Conservation (phyloP, 805 yeast genomes). For the Hyphopichia homilentoma region DNA sequence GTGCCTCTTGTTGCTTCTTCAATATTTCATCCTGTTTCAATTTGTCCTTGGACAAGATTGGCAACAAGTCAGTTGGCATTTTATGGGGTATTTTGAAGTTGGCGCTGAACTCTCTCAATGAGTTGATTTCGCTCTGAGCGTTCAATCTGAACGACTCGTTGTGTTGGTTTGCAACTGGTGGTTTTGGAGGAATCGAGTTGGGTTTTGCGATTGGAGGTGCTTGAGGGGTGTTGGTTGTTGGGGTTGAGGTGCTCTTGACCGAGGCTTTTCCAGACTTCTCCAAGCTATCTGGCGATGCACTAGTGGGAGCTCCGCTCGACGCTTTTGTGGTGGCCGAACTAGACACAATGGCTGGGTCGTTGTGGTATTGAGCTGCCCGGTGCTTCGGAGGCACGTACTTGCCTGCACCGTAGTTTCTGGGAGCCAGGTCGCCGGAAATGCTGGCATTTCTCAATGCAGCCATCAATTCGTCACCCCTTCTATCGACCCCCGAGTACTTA, state of each 20-base stretch:
- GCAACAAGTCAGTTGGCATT: constrained; percentile 61
- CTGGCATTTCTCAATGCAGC: constrained; percentile 39
- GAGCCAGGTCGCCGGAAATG: constrained; percentile 14
- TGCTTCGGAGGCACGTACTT: constrained; percentile 57
- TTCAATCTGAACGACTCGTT: constrained; percentile 41
- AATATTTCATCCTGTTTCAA: constrained; percentile 60
- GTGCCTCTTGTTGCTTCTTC: constrained; percentile 28
- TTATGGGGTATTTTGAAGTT: constrained; percentile 69
- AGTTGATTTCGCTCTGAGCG: constrained; percentile 62
- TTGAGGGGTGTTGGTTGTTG: constrained; percentile 6
- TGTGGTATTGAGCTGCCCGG: constrained; percentile 47
- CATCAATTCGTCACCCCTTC: constrained; percentile 51
- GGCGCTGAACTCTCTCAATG: constrained; percentile 74
- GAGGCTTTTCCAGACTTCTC: not conserved
- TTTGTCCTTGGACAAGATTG: constrained; percentile 66
- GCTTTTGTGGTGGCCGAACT: constrained; percentile 38
- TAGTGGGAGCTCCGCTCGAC: not conserved
- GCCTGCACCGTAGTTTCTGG: constrained; percentile 22
- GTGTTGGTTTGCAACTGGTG: constrained; percentile 16
- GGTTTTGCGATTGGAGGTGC: constrained; percentile 17
- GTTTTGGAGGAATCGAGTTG: constrained; percentile 31
- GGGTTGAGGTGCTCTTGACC: not conserved
- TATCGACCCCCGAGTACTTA: constrained; percentile 87
- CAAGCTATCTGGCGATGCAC: not conserved
- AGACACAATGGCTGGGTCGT: constrained; percentile 66